phyloP scores from a whole-genome alignment of 2,329 filamentous ascomycete genomes.

The Nothomitra cinnamomea region DNA sequence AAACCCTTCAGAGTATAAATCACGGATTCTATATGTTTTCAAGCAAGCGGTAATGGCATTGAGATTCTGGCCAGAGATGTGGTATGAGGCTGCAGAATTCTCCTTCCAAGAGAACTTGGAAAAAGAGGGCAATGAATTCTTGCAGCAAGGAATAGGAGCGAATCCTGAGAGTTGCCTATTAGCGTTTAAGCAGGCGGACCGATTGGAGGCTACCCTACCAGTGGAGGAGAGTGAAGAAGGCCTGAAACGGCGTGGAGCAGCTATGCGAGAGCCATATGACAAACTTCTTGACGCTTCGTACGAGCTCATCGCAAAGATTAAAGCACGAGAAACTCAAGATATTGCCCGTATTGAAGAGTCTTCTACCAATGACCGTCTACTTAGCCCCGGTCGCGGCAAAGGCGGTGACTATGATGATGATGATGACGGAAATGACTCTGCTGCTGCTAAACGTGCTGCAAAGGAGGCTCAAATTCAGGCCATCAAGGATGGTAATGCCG shows the following conservation, averaged over 20 bases:
- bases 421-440: constrained; percentile 24
- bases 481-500: constrained; percentile 47
- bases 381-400: constrained; percentile 18
- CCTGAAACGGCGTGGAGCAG: constrained; percentile 45
- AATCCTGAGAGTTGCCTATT: constrained; percentile 90
- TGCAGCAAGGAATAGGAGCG: constrained; percentile 66
- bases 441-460: constrained; percentile 32
- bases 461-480: constrained; percentile 38
- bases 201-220: constrained; percentile 62
- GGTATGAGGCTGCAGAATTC: constrained; percentile 90
- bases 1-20: constrained; percentile 55
- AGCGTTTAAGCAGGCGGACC: constrained; percentile 76
- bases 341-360: constrained; percentile 36
- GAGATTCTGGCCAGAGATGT: constrained; percentile 88
- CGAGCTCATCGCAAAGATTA: constrained; percentile 56
- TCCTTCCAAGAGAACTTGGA: constrained; percentile 64
- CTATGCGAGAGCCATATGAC: constrained; percentile 70
- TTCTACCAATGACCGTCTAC: constrained; percentile 27
- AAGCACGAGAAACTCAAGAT: constrained; percentile 46
- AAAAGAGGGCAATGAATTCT: constrained; percentile 58
- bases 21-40: constrained; percentile 76
- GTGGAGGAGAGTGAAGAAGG: constrained; percentile 61
- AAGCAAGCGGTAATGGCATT: constrained; percentile 87
- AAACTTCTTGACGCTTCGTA: constrained; percentile 78
- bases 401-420: constrained; percentile 33